Evolutionary conservation across 176 grass and related monocot species (phyloP), one percentile per base, ranked within the genome.

Genomic region (Cocos nucifera): DNA sequence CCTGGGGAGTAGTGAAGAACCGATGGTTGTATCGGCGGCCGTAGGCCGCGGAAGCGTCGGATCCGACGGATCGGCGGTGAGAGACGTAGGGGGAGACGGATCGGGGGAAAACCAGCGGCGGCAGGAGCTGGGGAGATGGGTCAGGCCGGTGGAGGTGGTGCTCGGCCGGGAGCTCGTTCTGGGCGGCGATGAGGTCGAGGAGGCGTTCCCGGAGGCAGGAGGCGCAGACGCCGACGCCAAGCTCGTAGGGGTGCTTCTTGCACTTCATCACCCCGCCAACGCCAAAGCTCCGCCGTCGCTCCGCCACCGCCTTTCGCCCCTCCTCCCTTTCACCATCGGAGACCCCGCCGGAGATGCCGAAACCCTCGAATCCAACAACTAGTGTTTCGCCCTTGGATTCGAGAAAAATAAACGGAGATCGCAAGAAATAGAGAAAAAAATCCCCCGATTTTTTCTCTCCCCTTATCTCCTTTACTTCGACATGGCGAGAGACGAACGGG

Each of bases 121-220:
- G 69, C 70, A 72, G 65, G 58, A 50, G 59, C 88, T 66, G 78
- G 85, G 89, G 65, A 26, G 0, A 28, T 17, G 57, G 44, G 27
- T 35, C 21, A 3, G 0, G 7, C 4, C 55, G 53, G 61, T 7
- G 15, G 24, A 0, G 75, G 55, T 4, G 74, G 22, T 25, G 70
- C 50, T 12, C 35, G 19, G 84, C 69, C 1, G 73, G 69, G 66
- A 55, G 78, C 14, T 83, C 78, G 84, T 87, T 92, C 71, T 80
- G 88, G 23, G 56, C 72, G 52, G 88, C 79, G 27, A 79, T 73
- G 49, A 98, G 84, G 49, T 65, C 78, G 49, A 88, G 15, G 6
- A 98, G 88, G 70, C 93, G 88, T 61, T 98, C 93, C 44, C 79
- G 67, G 70, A 98, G 93, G 73, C 93, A 98, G 24, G 88, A 78